Evolutionary conservation across 331 rosid genomes (phyloP).

Genomic region (Saraca asoca): DNA sequence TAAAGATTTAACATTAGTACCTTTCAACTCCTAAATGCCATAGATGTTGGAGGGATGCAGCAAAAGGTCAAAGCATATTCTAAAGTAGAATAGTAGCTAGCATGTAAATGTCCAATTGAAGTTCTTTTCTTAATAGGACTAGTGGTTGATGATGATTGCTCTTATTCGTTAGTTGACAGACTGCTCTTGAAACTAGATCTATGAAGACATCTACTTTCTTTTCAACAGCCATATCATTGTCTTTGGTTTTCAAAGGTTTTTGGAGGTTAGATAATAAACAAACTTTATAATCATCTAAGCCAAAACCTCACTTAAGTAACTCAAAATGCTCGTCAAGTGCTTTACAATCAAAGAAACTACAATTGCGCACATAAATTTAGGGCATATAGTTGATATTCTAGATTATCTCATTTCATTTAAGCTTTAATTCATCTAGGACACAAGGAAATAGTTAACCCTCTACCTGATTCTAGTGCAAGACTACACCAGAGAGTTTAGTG

Average conservation of each 20-base stretch:
- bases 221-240: slow-evolving; percentile 56
- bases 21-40: too few relatives aligned
- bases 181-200: slow-evolving; percentile 62
- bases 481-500: too few relatives aligned
- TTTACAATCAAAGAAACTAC: neutral
- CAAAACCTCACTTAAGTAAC: slow-evolving; percentile 47
- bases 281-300: slow-evolving; percentile 61
- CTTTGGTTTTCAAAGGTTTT: slow-evolving; percentile 58
- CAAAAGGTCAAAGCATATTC: too few relatives aligned
- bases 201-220: slow-evolving; percentile 59
- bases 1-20: too few relatives aligned
- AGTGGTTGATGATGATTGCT: slow-evolving; percentile 64
- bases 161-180: slow-evolving; percentile 54
- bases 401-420: too few relatives aligned
- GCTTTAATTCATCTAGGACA: too few relatives aligned
- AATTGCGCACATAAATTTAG: too few relatives aligned
- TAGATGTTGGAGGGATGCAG: too few relatives aligned
- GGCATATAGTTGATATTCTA: too few relatives aligned
- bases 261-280: slow-evolving; percentile 62
- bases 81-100: slow-evolving; percentile 67
- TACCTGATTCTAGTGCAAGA: too few relatives aligned
- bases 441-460: too few relatives aligned
- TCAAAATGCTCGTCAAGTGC: slow-evolving; percentile 7
- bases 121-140: slow-evolving; percentile 57
- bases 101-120: slow-evolving; percentile 59